These are phyloP conservation scores for Trichoderma harzianum DNA, from an alignment of 2,329 filamentous ascomycete species.

Conservation along the genomic window DNA sequence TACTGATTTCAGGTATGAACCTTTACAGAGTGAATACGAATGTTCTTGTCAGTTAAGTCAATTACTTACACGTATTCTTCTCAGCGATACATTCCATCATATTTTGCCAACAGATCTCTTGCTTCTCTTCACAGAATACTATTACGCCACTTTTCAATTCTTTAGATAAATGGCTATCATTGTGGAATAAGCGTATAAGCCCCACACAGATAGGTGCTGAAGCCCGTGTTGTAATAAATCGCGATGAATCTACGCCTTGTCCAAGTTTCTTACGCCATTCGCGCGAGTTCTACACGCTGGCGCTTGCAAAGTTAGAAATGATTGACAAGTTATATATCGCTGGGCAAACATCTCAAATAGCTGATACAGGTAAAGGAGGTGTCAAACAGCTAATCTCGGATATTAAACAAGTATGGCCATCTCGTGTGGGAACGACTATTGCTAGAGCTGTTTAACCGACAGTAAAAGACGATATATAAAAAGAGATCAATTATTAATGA, in stretches of 20 bases:
- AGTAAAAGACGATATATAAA: background rate
- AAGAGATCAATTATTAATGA: background rate
- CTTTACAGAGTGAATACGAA: background rate
- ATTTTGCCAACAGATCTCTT: background rate
- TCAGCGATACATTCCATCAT: background rate
- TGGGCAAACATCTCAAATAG: background rate
- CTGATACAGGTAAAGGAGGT: background rate
- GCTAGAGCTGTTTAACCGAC: background rate
- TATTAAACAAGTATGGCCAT: background rate
- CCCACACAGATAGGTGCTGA: background rate
- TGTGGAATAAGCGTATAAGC: background rate
- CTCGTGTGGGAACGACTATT: background rate
- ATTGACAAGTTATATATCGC: background rate
- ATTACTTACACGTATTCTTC: background rate
- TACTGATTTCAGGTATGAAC: background rate
- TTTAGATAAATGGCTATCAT: background rate
- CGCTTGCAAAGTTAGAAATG: background rate
- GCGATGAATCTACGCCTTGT: background rate
- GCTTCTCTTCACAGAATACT: background rate
- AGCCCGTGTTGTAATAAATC: background rate
- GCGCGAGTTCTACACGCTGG: background rate
- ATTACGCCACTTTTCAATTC: background rate
- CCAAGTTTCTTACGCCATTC: background rate
- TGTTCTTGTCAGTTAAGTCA: background rate
- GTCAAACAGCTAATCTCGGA: background rate